Percentiles rank a stretch among this genome's conserved stretches.
Conservation (phyloP, 805 yeast genomes). For the Saccharomycopsis synnaedendra region DNA sequence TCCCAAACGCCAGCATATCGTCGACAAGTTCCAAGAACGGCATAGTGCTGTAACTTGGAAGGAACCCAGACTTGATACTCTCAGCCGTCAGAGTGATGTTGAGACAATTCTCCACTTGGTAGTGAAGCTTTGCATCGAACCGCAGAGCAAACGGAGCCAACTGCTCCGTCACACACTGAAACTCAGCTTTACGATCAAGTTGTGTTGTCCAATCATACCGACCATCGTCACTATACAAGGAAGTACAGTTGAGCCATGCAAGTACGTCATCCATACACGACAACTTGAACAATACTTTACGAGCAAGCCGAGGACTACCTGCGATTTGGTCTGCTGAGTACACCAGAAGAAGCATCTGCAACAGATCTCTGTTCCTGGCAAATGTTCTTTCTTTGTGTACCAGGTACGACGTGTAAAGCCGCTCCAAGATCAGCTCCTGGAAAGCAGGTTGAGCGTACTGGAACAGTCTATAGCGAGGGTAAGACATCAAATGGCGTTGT, state of each 20-base stretch:
- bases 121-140: constrained; percentile 1
- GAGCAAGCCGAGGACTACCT: neutral
- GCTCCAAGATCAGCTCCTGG: neutral
- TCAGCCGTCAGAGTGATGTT: constrained; percentile 3
- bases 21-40: constrained; percentile 1
- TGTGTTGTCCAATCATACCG: neutral
- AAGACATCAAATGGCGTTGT: neutral
- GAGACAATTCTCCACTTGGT: neutral
- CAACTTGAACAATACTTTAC: neutral
- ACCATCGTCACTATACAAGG: neutral
- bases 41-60: constrained; percentile 1
- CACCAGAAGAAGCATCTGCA: neutral
- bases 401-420: neutral
- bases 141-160: neutral
- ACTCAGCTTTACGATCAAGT: neutral
- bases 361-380: neutral
- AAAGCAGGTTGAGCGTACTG: neutral
- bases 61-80: constrained; percentile 4
- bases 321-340: neutral
- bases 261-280: constrained; percentile 3
- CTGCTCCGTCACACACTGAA: neutral
- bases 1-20: constrained; percentile 5
- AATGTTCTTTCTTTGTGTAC: neutral
- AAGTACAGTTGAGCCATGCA: neutral
- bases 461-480: neutral